Evolutionary conservation across 2,329 filamentous ascomycete species (phyloP).

Genomic region (Nemania diffusa): DNA sequence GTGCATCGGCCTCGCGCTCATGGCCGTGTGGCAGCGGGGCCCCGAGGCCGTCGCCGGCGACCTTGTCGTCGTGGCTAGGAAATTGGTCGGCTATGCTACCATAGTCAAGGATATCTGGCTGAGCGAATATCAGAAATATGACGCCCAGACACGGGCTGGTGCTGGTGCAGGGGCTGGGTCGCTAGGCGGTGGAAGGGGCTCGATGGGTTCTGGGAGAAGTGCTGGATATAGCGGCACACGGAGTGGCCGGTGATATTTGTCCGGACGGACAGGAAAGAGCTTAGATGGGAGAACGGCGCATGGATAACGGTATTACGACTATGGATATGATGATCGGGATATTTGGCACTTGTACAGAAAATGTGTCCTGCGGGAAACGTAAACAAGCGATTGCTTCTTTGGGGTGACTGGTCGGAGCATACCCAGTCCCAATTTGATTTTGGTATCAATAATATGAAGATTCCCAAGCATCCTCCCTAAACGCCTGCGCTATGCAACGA

Average conservation of each 20-base stretch:
- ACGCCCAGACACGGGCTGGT: constrained; percentile 56
- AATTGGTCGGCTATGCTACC: constrained; percentile 58
- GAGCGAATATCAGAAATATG: constrained; percentile 67
- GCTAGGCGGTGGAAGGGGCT: constrained; percentile 29
- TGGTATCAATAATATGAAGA: constrained; percentile 39
- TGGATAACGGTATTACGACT: constrained; percentile 30
- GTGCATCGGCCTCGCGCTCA: constrained; percentile 61
- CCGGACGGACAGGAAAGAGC: not conserved
- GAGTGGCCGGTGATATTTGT: constrained; percentile 18
- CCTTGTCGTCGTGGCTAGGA: constrained; percentile 55
- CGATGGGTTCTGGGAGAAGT: constrained; percentile 32
- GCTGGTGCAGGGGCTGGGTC: constrained; percentile 29
- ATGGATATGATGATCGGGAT: constrained; percentile 18
- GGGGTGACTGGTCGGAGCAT: constrained; percentile 21
- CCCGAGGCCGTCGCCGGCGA: constrained; percentile 73
- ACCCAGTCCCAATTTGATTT: constrained; percentile 27
- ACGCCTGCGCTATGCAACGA: constrained; percentile 48
- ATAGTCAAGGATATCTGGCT: constrained; percentile 66
- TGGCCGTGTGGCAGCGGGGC: constrained; percentile 73
- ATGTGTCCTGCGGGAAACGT: constrained; percentile 11
- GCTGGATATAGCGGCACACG: constrained; percentile 31
- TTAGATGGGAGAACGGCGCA: constrained; percentile 30
- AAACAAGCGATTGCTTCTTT: constrained; percentile 18
- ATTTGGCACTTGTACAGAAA: constrained; percentile 8
- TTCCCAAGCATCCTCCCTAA: constrained; percentile 24